phyloP scores from a whole-genome alignment of 1,139 yeast species.

The Meyerozyma sp. region DNA sequence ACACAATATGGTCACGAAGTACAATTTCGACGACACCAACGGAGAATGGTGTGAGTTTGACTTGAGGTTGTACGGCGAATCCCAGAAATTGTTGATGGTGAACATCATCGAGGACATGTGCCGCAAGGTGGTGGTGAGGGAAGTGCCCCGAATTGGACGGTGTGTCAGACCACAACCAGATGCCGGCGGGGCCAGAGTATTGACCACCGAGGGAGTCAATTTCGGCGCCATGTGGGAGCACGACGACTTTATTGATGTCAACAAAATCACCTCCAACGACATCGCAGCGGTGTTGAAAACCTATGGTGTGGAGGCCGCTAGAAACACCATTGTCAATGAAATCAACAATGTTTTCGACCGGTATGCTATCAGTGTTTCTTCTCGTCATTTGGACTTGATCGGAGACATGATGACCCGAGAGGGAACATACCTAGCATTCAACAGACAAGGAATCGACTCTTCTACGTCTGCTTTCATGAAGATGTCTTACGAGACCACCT shows the following conservation, averaged over 20 bases:
- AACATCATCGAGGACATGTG: constrained; percentile 92
- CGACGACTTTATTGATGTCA: constrained; percentile 84
- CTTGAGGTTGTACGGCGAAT: constrained; percentile 75
- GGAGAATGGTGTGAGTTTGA: constrained; percentile 95
- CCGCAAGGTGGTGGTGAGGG: constrained; percentile 86
- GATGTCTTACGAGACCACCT: constrained; percentile 98
- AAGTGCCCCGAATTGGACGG: constrained; percentile 86
- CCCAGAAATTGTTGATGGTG: constrained; percentile 95
- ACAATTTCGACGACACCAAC: constrained; percentile 80
- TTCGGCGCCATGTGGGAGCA: constrained; percentile 98
- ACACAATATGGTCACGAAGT: constrained; percentile 68
- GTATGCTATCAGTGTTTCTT: constrained; percentile 89
- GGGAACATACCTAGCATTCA: constrained; percentile 94
- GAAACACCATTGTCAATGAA: constrained; percentile 95
- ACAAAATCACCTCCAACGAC: constrained; percentile 87
- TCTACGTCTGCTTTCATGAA: constrained; percentile 95
- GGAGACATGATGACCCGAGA: constrained; percentile 99
- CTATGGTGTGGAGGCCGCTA: constrained; percentile 98
- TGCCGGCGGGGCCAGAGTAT: constrained; percentile 52
- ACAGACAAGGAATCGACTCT: constrained; percentile 96
- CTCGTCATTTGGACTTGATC: constrained; percentile 91
- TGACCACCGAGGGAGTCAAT: constrained; percentile 97
- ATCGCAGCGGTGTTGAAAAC: constrained; percentile 84
- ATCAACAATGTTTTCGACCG: constrained; percentile 94
- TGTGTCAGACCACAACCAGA: constrained; percentile 81